phyloP scores from a whole-genome alignment of 164 flowering plant species.

The Euptelea pleiosperma region DNA sequence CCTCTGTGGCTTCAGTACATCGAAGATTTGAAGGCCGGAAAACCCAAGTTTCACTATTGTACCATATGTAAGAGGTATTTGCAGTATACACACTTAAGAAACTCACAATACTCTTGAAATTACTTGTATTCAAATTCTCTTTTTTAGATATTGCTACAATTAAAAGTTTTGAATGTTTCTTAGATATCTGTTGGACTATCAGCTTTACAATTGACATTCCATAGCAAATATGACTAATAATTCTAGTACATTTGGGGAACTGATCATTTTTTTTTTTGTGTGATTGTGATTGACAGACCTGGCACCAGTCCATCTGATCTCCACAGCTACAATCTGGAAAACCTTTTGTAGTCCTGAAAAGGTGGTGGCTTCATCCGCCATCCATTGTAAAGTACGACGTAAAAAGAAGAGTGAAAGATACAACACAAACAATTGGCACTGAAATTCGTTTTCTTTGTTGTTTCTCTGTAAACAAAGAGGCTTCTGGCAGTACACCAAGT shows the following conservation, averaged over 20 bases:
- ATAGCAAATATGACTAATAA: not conserved
- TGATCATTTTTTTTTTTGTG: slow-evolving; percentile 3
- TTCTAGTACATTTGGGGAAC: not conserved
- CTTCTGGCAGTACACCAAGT: not conserved
- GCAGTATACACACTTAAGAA: not conserved
- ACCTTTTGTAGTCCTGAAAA: slow-evolving; percentile 51
- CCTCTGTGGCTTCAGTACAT: slow-evolving; percentile 51
- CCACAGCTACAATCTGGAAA: slow-evolving; percentile 54
- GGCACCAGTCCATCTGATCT: slow-evolving; percentile 72
- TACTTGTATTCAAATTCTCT: no score
- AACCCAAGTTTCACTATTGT: slow-evolving; percentile 75
- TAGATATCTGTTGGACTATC: not conserved
- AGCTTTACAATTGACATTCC: not conserved
- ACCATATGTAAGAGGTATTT: slow-evolving; percentile 78
- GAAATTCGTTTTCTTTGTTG: not conserved
- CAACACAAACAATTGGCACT: not conserved
- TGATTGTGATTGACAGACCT: slow-evolving; percentile 50
- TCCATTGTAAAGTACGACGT: slow-evolving; percentile 7
- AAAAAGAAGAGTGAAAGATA: not conserved
- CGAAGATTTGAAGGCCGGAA: slow-evolving; percentile 70
- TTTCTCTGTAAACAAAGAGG: not conserved
- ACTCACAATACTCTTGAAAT: no score
- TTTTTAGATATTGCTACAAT: no score
- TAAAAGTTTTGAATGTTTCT: not conserved
- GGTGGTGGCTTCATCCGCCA: not conserved